A percentile compares a stretch with the other conserved stretches of the same genome.
Evolutionary conservation across 2,329 filamentous ascomycete species (phyloP).

Genomic region (Venturia effusa): DNA sequence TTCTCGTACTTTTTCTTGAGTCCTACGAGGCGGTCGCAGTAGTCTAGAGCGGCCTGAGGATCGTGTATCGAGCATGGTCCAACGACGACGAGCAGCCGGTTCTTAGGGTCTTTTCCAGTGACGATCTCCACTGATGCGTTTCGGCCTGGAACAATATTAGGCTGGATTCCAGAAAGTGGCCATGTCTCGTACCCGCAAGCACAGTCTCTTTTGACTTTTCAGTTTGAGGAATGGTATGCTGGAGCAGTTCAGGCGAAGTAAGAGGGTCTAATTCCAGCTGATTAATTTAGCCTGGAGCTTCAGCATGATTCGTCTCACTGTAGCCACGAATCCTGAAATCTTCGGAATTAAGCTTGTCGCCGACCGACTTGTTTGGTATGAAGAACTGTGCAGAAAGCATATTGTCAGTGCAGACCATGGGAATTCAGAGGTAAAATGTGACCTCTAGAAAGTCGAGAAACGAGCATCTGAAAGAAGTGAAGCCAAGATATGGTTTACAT

Average conservation of each 20-base stretch:
- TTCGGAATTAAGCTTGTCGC: constrained; percentile 37
- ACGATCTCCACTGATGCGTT: constrained; percentile 51
- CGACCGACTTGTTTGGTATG: constrained; percentile 38
- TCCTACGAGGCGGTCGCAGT: constrained; percentile 73
- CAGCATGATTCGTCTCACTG: constrained; percentile 28
- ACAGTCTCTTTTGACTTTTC: constrained; percentile 43
- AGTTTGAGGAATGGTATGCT: constrained; percentile 70
- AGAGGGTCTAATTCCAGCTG: constrained; percentile 47
- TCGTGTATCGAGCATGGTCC: constrained; percentile 98
- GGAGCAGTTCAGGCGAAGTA: constrained; percentile 85
- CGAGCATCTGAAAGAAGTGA: neutral
- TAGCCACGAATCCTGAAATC: constrained; percentile 60
- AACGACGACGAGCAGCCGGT: constrained; percentile 65
- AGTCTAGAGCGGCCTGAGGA: constrained; percentile 77
- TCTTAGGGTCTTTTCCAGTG: constrained; percentile 44
- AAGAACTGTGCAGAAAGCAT: constrained; percentile 30
- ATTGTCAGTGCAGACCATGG: neutral
- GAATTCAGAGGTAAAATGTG: neutral
- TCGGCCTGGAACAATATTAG: constrained; percentile 30
- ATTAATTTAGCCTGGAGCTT: neutral
- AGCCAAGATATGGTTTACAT: neutral
- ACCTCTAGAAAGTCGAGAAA: neutral
- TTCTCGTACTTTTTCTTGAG: constrained; percentile 81
- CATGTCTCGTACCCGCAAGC: constrained; percentile 24
- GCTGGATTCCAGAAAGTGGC: neutral